These are phyloP conservation scores for Puccinia novopanici DNA, from an alignment of 1,284 basidiomycete species.

Conservation along the genomic window DNA sequence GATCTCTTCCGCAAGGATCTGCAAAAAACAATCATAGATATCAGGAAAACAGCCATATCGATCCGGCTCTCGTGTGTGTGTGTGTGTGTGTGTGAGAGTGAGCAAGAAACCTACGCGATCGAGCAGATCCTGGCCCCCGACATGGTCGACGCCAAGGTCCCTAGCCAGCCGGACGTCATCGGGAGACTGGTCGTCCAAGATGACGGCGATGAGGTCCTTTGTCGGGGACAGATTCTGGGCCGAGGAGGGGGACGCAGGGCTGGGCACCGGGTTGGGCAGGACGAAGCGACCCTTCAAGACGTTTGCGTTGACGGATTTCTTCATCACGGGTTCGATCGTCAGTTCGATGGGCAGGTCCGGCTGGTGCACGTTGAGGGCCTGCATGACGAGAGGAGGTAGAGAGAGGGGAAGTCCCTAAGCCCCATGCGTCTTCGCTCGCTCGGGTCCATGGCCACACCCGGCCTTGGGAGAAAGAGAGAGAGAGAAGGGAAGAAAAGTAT, in stretches of 20 bases:
- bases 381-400: no score
- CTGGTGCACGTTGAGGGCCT: conserved; percentile 34
- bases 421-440: background rate
- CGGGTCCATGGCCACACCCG: background rate
- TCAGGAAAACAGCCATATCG: no score
- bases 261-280: conserved; percentile 71
- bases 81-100: no score
- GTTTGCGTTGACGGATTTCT: conserved; percentile 68
- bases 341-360: conserved; percentile 58
- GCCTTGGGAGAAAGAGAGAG: background rate
- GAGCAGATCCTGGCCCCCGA: conserved; percentile 80
- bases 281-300: conserved; percentile 76
- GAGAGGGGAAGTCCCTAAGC: background rate
- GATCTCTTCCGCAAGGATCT: no score
- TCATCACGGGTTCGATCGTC: conserved; percentile 72
- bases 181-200: conserved; percentile 70
- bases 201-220: conserved; percentile 81
- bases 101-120: conserved; percentile 75
- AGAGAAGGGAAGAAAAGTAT: background rate
- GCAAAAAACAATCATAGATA: no score
- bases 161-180: conserved; percentile 59
- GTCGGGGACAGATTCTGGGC: conserved; percentile 61
- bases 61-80: no score
- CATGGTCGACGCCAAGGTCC: conserved; percentile 67
- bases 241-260: conserved; percentile 56